Conservation (phyloP, 306 rosid genomes). For the Gastrolobium villosum region DNA sequence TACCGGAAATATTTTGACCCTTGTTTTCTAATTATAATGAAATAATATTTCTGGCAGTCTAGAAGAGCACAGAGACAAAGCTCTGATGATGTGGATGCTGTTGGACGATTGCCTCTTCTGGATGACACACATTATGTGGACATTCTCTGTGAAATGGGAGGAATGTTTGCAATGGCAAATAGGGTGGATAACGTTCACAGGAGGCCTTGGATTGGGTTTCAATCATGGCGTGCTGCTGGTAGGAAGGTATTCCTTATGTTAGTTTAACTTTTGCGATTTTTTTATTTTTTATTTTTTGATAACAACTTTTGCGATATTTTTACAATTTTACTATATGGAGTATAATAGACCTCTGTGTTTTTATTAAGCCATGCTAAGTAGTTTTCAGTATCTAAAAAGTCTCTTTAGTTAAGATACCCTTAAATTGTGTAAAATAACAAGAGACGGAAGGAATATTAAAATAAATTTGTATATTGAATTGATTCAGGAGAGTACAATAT, state of each 20-base stretch:
- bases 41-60: slow-evolving; percentile 71
- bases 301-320: slow-evolving; percentile 28
- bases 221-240: slow-evolving; percentile 99
- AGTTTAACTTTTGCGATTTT: slow-evolving; percentile 22
- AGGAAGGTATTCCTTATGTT: slow-evolving; percentile 82
- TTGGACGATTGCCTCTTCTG: slow-evolving; percentile 78
- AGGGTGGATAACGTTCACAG: slow-evolving; percentile 82
- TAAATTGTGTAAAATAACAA: no score
- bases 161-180: slow-evolving; percentile 94
- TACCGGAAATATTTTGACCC: slow-evolving; percentile 24
- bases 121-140: slow-evolving; percentile 74
- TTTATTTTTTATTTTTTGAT: no score
- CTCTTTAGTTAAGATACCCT: not conserved
- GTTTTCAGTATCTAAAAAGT: slow-evolving; percentile 21
- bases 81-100: slow-evolving; percentile 95
- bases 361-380: not conserved
- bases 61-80: slow-evolving; percentile 75
- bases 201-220: slow-evolving; percentile 99
- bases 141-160: slow-evolving; percentile 93
- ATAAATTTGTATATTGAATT: no score
- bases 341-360: slow-evolving; percentile 14
- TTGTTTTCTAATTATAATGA: slow-evolving; percentile 17
- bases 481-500: no score
- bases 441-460: no score
- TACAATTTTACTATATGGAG: slow-evolving; percentile 11